These are phyloP conservation scores for Trichoderma hamatum DNA, from an alignment of 2,329 filamentous ascomycete species.

Conservation along the genomic window DNA sequence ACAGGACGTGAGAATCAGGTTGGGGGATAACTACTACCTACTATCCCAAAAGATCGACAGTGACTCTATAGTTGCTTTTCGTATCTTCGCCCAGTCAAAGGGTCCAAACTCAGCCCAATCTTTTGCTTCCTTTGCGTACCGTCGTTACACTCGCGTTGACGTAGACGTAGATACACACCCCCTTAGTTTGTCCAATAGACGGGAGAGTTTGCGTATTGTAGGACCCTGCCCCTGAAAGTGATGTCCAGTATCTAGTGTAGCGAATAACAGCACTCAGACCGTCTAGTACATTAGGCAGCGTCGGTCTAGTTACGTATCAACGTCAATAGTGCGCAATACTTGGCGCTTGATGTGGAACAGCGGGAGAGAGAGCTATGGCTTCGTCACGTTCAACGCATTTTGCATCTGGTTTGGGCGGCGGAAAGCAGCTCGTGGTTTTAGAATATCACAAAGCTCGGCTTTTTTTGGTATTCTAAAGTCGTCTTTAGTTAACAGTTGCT, in stretches of 20 bases:
- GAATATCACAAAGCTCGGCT: not conserved
- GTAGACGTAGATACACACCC: not conserved
- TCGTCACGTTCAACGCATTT: not conserved
- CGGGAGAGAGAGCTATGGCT: not conserved
- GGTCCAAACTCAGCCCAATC: not conserved
- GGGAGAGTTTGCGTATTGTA: not conserved
- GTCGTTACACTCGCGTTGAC: not conserved
- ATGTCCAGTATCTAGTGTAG: not conserved
- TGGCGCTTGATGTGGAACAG: not conserved
- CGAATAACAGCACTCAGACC: not conserved
- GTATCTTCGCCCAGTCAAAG: not conserved
- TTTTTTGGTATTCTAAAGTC: not conserved
- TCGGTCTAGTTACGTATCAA: not conserved
- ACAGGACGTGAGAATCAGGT: not conserved
- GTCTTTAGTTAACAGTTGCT: not conserved
- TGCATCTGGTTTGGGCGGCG: not conserved
- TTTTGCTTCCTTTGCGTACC: not conserved
- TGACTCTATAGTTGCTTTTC: not conserved
- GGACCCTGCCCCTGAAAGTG: not conserved
- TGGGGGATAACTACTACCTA: not conserved
- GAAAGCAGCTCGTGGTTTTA: not conserved
- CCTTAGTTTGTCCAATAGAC: constrained; percentile 3
- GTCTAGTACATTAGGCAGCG: not conserved
- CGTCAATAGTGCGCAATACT: not conserved
- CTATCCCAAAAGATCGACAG: not conserved